Conservation (phyloP, 352 stramenopile species). For the Peronospora farinosa region DNA sequence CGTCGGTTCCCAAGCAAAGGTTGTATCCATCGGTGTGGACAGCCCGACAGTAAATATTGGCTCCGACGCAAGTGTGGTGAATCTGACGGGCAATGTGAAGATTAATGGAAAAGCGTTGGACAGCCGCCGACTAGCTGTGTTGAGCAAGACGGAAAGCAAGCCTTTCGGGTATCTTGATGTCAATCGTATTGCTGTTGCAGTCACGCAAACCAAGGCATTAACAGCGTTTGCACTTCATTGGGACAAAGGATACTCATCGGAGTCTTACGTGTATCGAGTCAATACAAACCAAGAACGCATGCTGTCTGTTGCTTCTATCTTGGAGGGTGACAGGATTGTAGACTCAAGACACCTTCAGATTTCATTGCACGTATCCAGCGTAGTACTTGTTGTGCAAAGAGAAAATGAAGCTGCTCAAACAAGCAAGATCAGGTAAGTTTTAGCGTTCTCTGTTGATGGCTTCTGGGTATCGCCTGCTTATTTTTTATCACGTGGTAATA, state of each 20-base stretch:
- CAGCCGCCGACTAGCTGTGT: constrained; percentile 23
- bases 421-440: constrained; percentile 36
- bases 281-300: constrained; percentile 18
- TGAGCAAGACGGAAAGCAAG: constrained; percentile 6
- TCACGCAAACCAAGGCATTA: constrained; percentile 1
- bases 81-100: constrained; percentile 43
- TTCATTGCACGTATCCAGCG: constrained; percentile 26
- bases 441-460: neutral
- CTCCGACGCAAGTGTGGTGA: constrained; percentile 27
- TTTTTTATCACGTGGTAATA: constrained; percentile 15
- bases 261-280: constrained; percentile 21
- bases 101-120: constrained; percentile 46
- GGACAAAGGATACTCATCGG: constrained; percentile 28
- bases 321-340: neutral
- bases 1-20: constrained; percentile 23
- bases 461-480: constrained; percentile 5
- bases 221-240: constrained; percentile 32
- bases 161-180: constrained; percentile 35
- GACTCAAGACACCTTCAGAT: constrained; percentile 24
- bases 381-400: constrained; percentile 19
- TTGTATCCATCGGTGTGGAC: constrained; percentile 29
- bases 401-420: constrained; percentile 1
- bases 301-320: constrained; percentile 7
- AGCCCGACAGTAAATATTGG: constrained; percentile 33
- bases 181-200: constrained; percentile 16